Conservation (phyloP, 768 basidiomycete genomes). For the Pleurotus tuber-regium region DNA sequence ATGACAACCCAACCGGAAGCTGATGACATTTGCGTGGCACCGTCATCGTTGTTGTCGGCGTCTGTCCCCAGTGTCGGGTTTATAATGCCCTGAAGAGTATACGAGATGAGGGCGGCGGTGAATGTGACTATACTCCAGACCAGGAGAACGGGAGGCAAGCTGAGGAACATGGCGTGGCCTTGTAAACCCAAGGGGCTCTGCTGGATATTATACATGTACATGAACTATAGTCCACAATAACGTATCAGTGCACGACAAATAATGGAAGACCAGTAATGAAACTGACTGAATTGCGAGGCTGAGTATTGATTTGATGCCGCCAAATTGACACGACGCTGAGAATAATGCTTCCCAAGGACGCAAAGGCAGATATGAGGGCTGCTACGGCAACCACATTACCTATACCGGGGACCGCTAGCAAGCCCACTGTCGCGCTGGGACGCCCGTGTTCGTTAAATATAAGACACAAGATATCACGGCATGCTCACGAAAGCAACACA, state of each 20-base stretch:
- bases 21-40: background rate
- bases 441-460: too few species aligned
- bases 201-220: slow-evolving; percentile 52
- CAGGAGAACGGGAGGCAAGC: slow-evolving; percentile 49
- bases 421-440: slow-evolving; percentile 51
- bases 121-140: slow-evolving; percentile 52
- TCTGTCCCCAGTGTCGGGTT: slow-evolving; percentile 11
- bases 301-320: slow-evolving; percentile 48
- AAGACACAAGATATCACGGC: too few species aligned
- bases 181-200: slow-evolving; percentile 41
- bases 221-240: slow-evolving; percentile 38
- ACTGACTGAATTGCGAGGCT: slow-evolving; percentile 41
- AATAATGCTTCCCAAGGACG: slow-evolving; percentile 53
- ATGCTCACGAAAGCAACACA: slow-evolving; percentile 49
- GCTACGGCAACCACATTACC: slow-evolving; percentile 30
- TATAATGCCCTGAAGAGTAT: slow-evolving; percentile 34
- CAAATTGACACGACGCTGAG: slow-evolving; percentile 56
- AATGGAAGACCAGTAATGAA: background rate
- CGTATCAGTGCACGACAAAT: slow-evolving; percentile 1
- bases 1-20: slow-evolving; percentile 40
- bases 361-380: slow-evolving; percentile 43
- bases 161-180: slow-evolving; percentile 49
- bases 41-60: slow-evolving; percentile 13
- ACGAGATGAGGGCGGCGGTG: slow-evolving; percentile 42
- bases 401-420: slow-evolving; percentile 43